These are phyloP conservation scores for Pseudogymnoascus sp. DNA, from an alignment of 2,329 filamentous ascomycete species.

Conservation along the genomic window DNA sequence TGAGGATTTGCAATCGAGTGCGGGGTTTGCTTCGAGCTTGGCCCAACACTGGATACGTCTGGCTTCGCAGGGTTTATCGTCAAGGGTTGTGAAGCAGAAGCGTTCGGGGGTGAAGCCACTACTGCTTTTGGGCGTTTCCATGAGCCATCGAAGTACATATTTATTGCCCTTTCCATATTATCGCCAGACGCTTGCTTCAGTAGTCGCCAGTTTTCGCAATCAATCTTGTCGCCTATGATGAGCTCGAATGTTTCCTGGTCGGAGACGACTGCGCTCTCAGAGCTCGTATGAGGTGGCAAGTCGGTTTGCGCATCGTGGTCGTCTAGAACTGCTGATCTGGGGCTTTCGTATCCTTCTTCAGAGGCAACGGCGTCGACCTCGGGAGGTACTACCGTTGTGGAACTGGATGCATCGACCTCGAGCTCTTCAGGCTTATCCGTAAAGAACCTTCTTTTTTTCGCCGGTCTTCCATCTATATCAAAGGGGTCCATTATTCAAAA, in stretches of 20 bases:
- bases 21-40: conserved; percentile 20
- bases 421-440: conserved; percentile 26
- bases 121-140: conserved; percentile 40
- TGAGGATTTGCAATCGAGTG: not conserved
- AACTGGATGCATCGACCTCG: conserved; percentile 19
- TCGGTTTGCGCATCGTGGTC: not conserved
- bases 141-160: conserved; percentile 63
- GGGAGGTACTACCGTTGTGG: not conserved
- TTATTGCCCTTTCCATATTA: conserved; percentile 54
- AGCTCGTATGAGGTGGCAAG: conserved; percentile 23
- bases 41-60: conserved; percentile 19
- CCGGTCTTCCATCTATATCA: conserved; percentile 36
- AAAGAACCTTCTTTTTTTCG: conserved; percentile 42
- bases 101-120: conserved; percentile 1
- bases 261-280: conserved; percentile 32
- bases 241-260: conserved; percentile 50
- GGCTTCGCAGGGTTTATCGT: conserved; percentile 21
- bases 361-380: not conserved
- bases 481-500: conserved; percentile 27
- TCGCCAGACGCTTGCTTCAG: conserved; percentile 48
- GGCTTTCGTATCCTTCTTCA: not conserved
- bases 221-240: conserved; percentile 51
- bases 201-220: conserved; percentile 37
- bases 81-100: conserved; percentile 15
- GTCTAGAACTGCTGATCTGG: not conserved